phyloP scores from a whole-genome alignment of 2,329 filamentous ascomycete species.

The Alternaria conjuncta region DNA sequence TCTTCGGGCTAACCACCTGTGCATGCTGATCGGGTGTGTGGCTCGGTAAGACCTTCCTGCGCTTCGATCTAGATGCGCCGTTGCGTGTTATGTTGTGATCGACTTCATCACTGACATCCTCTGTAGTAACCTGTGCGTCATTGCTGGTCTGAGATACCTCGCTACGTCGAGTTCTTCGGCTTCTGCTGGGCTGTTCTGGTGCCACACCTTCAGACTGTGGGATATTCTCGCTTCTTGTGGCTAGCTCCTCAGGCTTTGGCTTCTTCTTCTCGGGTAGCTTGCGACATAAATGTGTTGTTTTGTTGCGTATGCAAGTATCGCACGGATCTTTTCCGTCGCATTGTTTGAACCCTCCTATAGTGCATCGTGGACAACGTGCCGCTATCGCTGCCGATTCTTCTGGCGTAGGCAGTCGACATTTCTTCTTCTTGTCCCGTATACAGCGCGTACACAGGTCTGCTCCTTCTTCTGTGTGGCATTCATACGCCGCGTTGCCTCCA shows the following conservation, averaged over 20 bases:
- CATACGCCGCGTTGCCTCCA: constrained; percentile 23
- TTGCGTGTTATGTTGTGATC: not conserved
- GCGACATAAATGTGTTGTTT: constrained; percentile 2
- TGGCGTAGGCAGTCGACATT: constrained; percentile 13
- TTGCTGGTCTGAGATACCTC: not conserved
- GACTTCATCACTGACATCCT: not conserved
- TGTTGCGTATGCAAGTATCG: constrained; percentile 15
- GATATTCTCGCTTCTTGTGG: not conserved
- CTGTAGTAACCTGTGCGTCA: not conserved
- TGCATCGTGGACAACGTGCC: constrained; percentile 24
- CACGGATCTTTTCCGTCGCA: constrained; percentile 16
- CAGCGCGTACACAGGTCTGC: constrained; percentile 12
- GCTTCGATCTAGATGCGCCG: not conserved
- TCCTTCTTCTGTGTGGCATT: constrained; percentile 14
- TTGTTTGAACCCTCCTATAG: constrained; percentile 14
- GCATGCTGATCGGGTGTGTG: not conserved
- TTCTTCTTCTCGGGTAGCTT: not conserved
- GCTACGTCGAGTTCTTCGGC: not conserved
- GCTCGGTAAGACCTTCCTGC: not conserved
- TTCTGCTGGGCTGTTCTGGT: not conserved
- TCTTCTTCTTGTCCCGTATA: constrained; percentile 10
- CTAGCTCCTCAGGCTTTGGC: not conserved
- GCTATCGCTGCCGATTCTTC: constrained; percentile 15
- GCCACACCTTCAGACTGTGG: not conserved
- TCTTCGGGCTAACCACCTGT: not conserved